These are phyloP conservation scores for Taxillus chinensis DNA, from an alignment of 164 flowering plant genomes.

Conservation along the genomic window DNA sequence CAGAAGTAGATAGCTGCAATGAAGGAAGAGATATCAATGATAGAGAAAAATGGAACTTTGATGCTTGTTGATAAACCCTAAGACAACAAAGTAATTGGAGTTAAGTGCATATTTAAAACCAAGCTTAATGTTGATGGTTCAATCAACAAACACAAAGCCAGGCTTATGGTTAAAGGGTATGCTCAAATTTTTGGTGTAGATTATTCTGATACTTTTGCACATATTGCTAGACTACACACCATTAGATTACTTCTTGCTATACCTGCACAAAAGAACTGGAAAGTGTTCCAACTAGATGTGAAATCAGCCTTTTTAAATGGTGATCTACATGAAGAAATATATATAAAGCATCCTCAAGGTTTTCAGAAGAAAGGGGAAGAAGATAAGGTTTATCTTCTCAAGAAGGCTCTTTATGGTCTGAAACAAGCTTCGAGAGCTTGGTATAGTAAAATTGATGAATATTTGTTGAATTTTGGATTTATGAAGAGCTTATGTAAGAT, in stretches of 20 bases:
- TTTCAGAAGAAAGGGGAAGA: not conserved
- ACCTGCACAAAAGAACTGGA: not conserved
- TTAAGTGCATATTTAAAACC: not conserved
- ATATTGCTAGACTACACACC: not conserved
- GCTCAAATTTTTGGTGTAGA: not conserved
- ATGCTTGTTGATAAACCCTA: too few relatives aligned
- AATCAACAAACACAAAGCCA: not conserved
- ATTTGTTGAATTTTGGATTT: not conserved
- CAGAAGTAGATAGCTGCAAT: not conserved
- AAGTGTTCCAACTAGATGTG: not conserved
- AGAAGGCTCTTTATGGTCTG: too few relatives aligned
- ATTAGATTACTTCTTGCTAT: not conserved
- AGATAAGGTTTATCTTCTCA: not conserved
- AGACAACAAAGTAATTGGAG: not conserved
- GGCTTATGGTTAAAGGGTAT: not conserved
- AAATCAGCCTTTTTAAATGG: too few relatives aligned
- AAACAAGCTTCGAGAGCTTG: not conserved
- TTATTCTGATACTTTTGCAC: not conserved
- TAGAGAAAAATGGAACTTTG: too few relatives aligned
- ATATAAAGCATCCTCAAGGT: not conserved
- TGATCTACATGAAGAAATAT: not conserved
- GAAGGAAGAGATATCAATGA: not conserved
- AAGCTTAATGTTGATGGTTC: not conserved
- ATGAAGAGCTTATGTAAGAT: not conserved
- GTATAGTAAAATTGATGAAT: not conserved